Conservation (phyloP, 768 basidiomycete genomes). For the Boletus rufocinnamomeus region DNA sequence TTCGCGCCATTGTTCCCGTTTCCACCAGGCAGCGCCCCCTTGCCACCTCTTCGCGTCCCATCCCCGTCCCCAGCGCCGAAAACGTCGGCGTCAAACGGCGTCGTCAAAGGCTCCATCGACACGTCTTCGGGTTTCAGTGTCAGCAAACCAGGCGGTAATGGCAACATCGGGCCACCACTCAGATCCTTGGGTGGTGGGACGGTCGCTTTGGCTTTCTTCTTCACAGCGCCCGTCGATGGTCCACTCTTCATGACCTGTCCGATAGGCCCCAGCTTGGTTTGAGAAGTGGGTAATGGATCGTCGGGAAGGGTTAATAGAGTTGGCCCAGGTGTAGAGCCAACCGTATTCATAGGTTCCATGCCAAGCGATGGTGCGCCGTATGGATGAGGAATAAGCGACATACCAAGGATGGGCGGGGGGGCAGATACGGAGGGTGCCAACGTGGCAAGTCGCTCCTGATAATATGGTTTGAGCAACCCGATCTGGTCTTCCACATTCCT, state of each 20-base stretch:
- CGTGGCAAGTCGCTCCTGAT: slow-evolving; percentile 54
- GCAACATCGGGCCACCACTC: slow-evolving; percentile 18
- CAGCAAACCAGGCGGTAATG: slow-evolving; percentile 23
- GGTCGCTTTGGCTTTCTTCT: slow-evolving; percentile 55
- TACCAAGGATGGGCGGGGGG: slow-evolving; percentile 17
- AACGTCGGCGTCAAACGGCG: slow-evolving; percentile 16
- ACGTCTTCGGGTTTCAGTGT: slow-evolving; percentile 23
- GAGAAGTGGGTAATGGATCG: slow-evolving; percentile 57
- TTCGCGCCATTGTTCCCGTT: slow-evolving; percentile 17
- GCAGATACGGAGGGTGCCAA: slow-evolving; percentile 37
- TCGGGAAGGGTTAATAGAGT: slow-evolving; percentile 53
- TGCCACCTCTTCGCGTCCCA: slow-evolving; percentile 11
- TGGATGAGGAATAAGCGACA: slow-evolving; percentile 20
- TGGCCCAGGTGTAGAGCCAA: slow-evolving; percentile 1
- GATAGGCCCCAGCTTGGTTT: slow-evolving; percentile 75
- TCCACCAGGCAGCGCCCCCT: slow-evolving; percentile 13
- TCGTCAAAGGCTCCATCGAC: slow-evolving; percentile 20
- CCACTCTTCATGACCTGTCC: slow-evolving; percentile 69
- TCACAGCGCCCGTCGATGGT: slow-evolving; percentile 46
- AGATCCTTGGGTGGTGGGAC: slow-evolving; percentile 28
- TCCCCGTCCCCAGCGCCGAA: slow-evolving; percentile 6
- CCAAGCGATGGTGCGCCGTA: slow-evolving; percentile 3
- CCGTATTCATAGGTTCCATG: neutral
- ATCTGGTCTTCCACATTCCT: slow-evolving; percentile 76
- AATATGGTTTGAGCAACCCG: slow-evolving; percentile 80